These are phyloP conservation scores for Cytospora mali DNA, from an alignment of 2,329 filamentous ascomycete species.

Conservation along the genomic window DNA sequence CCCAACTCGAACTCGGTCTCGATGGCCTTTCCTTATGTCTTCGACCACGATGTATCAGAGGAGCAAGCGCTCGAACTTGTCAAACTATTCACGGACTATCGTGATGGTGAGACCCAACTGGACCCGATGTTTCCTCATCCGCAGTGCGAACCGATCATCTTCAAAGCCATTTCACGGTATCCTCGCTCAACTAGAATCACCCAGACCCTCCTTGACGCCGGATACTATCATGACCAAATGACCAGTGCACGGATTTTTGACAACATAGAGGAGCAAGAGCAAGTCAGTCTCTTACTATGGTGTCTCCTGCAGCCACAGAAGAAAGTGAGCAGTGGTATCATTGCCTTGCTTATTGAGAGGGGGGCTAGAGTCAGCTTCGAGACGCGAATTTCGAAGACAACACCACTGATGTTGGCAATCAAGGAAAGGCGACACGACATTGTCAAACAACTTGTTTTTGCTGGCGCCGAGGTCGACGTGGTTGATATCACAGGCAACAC, in stretches of 20 bases:
- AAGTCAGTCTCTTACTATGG: constrained; percentile 62
- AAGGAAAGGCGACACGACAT: constrained; percentile 58
- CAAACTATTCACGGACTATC: constrained; percentile 53
- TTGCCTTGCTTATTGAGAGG: constrained; percentile 58
- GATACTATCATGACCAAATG: constrained; percentile 62
- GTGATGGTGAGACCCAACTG: constrained; percentile 50
- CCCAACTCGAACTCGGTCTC: constrained; percentile 55
- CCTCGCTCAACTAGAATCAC: constrained; percentile 58
- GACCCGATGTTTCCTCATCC: constrained; percentile 52
- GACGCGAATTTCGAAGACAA: constrained; percentile 53
- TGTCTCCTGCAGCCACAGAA: constrained; percentile 65
- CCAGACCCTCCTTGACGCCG: constrained; percentile 56
- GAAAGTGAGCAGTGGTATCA: constrained; percentile 59
- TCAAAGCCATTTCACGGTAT: constrained; percentile 56
- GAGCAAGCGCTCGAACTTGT: constrained; percentile 55
- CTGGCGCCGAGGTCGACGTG: constrained; percentile 62
- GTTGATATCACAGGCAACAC: constrained; percentile 60
- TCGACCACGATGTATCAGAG: constrained; percentile 54
- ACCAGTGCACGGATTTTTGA: constrained; percentile 47
- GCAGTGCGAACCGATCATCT: constrained; percentile 50
- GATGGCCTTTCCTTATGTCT: constrained; percentile 58
- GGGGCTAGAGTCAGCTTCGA: constrained; percentile 61
- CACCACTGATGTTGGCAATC: constrained; percentile 63
- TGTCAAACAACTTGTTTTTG: constrained; percentile 57
- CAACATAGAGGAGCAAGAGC: constrained; percentile 54